Percentiles rank a stretch among this genome's conserved stretches.
Evolutionary conservation across 768 basidiomycete genomes (phyloP).

Genomic region (Dendrothele bispora): DNA sequence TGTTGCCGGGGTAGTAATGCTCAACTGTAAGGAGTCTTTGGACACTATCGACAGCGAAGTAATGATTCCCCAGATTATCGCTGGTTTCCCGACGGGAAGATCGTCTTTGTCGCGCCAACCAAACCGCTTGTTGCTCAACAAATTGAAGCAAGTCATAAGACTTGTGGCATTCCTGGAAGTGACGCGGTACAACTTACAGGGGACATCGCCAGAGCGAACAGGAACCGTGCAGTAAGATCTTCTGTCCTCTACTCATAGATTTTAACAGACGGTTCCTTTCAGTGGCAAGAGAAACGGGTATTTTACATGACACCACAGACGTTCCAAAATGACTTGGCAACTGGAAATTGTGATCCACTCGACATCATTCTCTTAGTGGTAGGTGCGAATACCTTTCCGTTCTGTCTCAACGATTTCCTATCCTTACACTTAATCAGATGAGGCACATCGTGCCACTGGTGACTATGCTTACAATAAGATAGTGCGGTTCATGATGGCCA

Average conservation of each 20-base stretch:
- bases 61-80: slow-evolving; percentile 61
- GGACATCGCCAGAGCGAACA: slow-evolving; percentile 49
- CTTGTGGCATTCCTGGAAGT: slow-evolving; percentile 87
- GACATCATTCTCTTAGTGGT: slow-evolving; percentile 88
- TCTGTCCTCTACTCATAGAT: slow-evolving; percentile 5
- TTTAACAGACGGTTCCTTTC: slow-evolving; percentile 4
- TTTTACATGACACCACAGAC: slow-evolving; percentile 98
- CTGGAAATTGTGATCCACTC: slow-evolving; percentile 69
- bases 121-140: slow-evolving; percentile 97
- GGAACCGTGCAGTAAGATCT: slow-evolving; percentile 54
- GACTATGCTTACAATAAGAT: slow-evolving; percentile 91
- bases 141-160: slow-evolving; percentile 87
- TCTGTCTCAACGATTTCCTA: background rate
- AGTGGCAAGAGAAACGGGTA: slow-evolving; percentile 84
- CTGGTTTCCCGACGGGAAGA: slow-evolving; percentile 91
- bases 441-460: slow-evolving; percentile 93
- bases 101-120: slow-evolving; percentile 94
- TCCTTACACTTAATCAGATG: slow-evolving; percentile 59
- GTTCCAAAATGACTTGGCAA: slow-evolving; percentile 79
- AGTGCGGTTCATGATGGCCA: slow-evolving; percentile 87
- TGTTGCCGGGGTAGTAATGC: slow-evolving; percentile 94
- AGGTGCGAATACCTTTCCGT: slow-evolving; percentile 61
- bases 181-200: slow-evolving; percentile 91
- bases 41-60: slow-evolving; percentile 1
- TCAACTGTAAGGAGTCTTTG: slow-evolving; percentile 63